These are phyloP conservation scores for Iberis amara DNA, from an alignment of 441 rosid genomes.

Conservation along the genomic window DNA sequence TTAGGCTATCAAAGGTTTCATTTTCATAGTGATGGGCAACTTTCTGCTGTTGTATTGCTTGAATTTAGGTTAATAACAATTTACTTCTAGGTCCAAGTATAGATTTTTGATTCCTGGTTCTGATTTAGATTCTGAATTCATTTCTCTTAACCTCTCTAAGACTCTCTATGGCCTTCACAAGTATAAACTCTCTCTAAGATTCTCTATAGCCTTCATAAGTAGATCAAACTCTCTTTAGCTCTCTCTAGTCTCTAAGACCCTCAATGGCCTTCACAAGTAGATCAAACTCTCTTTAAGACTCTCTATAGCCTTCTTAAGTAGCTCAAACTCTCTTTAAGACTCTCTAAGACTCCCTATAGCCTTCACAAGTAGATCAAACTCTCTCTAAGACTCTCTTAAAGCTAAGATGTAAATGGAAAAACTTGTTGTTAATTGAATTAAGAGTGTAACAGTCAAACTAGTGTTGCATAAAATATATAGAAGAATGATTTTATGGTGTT, in stretches of 20 bases:
- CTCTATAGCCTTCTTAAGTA: no score
- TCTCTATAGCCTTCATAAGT: no score
- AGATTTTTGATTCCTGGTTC: no score
- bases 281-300: no score
- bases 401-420: background rate
- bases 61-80: no score
- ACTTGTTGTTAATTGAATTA: background rate
- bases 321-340: background rate
- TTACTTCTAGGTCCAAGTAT: no score
- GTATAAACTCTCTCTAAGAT: no score
- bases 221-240: no score
- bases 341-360: background rate
- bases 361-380: background rate
- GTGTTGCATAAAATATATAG: background rate
- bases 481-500: background rate
- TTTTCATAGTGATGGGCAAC: no score
- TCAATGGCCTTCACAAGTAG: background rate
- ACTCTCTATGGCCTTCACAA: slow-evolving; percentile 2
- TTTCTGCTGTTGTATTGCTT: no score
- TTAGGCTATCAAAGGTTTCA: no score
- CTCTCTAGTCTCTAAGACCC: background rate
- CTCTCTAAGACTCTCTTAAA: no score
- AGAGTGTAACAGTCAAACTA: background rate
- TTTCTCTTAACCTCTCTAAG: background rate
- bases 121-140: background rate